Evolutionary conservation across 345 rosid genomes (phyloP).

Genomic region (Citrus cavaleriei): DNA sequence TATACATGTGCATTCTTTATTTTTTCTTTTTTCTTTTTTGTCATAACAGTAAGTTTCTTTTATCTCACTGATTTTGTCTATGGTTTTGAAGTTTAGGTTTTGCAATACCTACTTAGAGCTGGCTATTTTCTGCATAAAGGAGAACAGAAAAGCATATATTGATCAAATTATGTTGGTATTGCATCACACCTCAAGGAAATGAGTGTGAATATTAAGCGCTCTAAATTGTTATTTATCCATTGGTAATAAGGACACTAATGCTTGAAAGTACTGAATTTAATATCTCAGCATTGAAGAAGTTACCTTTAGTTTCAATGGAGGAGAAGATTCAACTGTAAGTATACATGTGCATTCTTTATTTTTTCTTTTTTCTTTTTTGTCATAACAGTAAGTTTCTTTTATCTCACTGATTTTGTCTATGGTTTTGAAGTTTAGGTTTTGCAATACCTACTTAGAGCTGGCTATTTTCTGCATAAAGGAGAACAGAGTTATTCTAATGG

Average conservation of each 20-base stretch:
- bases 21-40: neutral
- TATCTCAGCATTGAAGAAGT: no score
- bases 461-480: constrained; percentile 62
- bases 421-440: constrained; percentile 43
- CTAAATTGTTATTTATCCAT: no score
- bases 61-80: constrained; percentile 12
- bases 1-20: constrained; percentile 18
- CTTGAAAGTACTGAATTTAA: no score
- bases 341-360: no score
- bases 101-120: constrained; percentile 92
- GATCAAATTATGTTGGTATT: no score
- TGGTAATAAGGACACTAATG: no score
- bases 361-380: no score
- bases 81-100: constrained; percentile 37
- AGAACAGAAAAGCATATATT: constrained; percentile 29
- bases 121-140: constrained; percentile 71
- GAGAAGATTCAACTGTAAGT: no score
- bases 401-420: constrained; percentile 11
- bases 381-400: neutral
- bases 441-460: constrained; percentile 94
- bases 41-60: constrained; percentile 7
- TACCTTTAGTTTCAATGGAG: no score
- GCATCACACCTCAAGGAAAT: no score
- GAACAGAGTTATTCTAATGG: constrained; percentile 61
- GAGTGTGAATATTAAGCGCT: no score